A percentile compares a stretch with the other conserved stretches of the same genome.
phyloP scores from a whole-genome alignment of 306 rosid genomes.

The Hylodesmum podocarpum region DNA sequence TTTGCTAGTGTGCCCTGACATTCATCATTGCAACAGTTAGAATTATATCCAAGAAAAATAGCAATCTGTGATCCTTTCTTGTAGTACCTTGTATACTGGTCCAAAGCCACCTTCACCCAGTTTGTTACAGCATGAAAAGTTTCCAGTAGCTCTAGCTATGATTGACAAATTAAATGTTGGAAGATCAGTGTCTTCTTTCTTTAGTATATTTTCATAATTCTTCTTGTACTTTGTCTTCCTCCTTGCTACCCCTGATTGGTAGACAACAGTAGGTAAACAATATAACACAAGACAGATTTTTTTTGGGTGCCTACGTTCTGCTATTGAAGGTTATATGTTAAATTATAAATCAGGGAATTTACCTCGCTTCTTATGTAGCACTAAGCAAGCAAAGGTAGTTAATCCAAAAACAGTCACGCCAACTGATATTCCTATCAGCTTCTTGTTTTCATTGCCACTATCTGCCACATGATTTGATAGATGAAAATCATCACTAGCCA shows the following conservation, averaged over 20 bases:
- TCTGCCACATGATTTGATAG: neutral
- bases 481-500: neutral
- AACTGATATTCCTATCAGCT: neutral
- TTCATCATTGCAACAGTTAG: neutral
- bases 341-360: neutral
- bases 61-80: neutral
- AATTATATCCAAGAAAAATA: neutral
- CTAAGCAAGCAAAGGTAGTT: neutral
- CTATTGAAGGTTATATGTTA: neutral
- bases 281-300: neutral
- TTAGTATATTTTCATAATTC: neutral
- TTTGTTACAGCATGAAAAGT: slow-evolving; percentile 33
- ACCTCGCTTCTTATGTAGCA: neutral
- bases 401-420: slow-evolving; percentile 1
- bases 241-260: neutral
- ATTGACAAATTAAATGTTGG: slow-evolving; percentile 33
- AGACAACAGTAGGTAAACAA: neutral
- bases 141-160: slow-evolving; percentile 34
- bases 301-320: too few relatives aligned
- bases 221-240: neutral
- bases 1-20: slow-evolving; percentile 3
- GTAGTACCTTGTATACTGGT: slow-evolving; percentile 40
- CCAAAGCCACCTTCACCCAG: slow-evolving; percentile 55
- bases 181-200: slow-evolving; percentile 32
- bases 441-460: neutral